These are phyloP conservation scores for Massarina eburnea DNA, from an alignment of 2,329 filamentous ascomycete species.

Conservation along the genomic window DNA sequence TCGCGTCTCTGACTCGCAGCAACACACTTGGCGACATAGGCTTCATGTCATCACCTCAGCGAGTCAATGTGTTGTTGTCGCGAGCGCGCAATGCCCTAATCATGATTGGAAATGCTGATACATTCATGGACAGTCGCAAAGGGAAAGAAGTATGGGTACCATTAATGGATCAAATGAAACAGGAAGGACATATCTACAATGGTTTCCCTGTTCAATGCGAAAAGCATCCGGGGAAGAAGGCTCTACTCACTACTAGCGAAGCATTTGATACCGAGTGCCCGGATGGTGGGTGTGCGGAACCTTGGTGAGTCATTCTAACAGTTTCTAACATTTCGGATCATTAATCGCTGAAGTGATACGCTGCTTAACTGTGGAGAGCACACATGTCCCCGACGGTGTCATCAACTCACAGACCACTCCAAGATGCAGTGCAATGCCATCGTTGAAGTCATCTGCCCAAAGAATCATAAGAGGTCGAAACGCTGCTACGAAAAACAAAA, in stretches of 20 bases:
- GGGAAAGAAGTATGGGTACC: slow-evolving; percentile 60
- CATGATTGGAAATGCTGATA: slow-evolving; percentile 70
- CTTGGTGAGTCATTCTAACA: slow-evolving; percentile 55
- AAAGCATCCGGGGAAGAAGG: slow-evolving; percentile 39
- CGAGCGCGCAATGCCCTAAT: slow-evolving; percentile 66
- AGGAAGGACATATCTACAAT: slow-evolving; percentile 48
- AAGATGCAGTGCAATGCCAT: slow-evolving; percentile 52
- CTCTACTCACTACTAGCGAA: slow-evolving; percentile 50
- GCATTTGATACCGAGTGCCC: slow-evolving; percentile 66
- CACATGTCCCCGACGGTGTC: slow-evolving; percentile 62
- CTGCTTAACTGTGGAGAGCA: slow-evolving; percentile 62
- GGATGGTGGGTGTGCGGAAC: slow-evolving; percentile 68
- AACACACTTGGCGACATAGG: slow-evolving; percentile 67
- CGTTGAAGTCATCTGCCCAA: slow-evolving; percentile 53
- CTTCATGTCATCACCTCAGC: slow-evolving; percentile 66
- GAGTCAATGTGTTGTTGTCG: slow-evolving; percentile 71
- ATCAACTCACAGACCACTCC: slow-evolving; percentile 62
- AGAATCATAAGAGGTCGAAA: slow-evolving; percentile 53
- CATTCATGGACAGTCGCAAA: slow-evolving; percentile 63
- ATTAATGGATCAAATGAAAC: slow-evolving; percentile 60
- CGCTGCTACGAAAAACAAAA: slow-evolving; percentile 49
- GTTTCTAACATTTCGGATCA: background rate
- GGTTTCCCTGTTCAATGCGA: slow-evolving; percentile 41
- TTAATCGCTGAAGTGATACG: slow-evolving; percentile 45
- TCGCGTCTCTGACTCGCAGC: slow-evolving; percentile 68